These are phyloP conservation scores for Lactarius tabidus DNA, from an alignment of 768 basidiomycete genomes.

Conservation along the genomic window DNA sequence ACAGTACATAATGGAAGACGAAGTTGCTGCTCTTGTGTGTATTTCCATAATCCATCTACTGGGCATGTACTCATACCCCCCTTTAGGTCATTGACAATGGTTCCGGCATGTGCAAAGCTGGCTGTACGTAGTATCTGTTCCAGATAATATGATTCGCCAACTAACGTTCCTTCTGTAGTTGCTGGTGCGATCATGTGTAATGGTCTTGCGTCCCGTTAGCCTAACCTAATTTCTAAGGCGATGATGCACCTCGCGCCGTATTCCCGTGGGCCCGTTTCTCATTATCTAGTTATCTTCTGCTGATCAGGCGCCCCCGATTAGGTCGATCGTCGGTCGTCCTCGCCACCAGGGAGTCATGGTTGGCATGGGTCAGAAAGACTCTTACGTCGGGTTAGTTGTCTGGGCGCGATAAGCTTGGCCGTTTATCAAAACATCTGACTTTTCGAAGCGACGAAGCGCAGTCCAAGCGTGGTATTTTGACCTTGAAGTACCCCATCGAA, in stretches of 20 bases:
- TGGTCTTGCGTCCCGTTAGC: background rate
- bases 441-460: slow-evolving; percentile 76
- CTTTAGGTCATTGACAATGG: slow-evolving; percentile 84
- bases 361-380: slow-evolving; percentile 96
- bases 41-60: background rate
- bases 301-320: slow-evolving; percentile 10
- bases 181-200: background rate
- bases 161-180: slow-evolving; percentile 5
- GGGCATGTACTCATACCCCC: background rate
- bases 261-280: slow-evolving; percentile 65
- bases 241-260: slow-evolving; percentile 94
- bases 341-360: slow-evolving; percentile 96
- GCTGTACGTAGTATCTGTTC: slow-evolving; percentile 56
- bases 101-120: slow-evolving; percentile 99
- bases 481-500: slow-evolving; percentile 89
- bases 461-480: slow-evolving; percentile 91
- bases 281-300: background rate
- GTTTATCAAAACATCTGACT: background rate
- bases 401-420: background rate
- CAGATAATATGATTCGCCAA: background rate
- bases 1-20: slow-evolving; percentile 51
- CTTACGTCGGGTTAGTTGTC: slow-evolving; percentile 75
- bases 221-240: slow-evolving; percentile 35
- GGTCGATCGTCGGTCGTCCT: slow-evolving; percentile 84
- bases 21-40: slow-evolving; percentile 55